Conservation (phyloP, 345 rosid genomes). For the Garcia nutans region DNA sequence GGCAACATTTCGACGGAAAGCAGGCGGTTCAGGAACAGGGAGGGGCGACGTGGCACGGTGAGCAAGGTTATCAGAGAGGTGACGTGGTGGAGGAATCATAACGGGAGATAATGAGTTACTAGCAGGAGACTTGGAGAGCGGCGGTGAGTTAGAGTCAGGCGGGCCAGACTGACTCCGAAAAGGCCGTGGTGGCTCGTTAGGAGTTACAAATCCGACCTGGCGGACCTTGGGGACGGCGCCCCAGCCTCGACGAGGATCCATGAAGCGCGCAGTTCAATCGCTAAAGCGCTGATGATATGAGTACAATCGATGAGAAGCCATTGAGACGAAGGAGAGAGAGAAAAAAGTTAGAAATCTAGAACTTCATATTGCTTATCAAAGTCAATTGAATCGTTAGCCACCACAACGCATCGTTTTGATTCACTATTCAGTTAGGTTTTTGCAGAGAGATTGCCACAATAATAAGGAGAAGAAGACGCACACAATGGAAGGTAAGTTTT, state of each 20-base stretch:
- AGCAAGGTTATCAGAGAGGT: slow-evolving; percentile 52
- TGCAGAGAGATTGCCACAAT: background rate
- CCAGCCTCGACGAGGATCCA: slow-evolving; percentile 51
- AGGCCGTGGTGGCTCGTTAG: slow-evolving; percentile 45
- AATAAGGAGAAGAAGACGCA: background rate
- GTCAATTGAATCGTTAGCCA: background rate
- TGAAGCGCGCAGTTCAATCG: slow-evolving; percentile 18
- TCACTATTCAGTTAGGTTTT: background rate
- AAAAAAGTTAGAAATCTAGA: background rate
- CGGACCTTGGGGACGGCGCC: slow-evolving; percentile 64
- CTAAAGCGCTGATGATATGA: background rate
- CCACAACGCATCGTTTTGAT: background rate
- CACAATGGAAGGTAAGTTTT: too few relatives aligned
- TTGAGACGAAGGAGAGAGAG: background rate
- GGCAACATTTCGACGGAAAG: slow-evolving; percentile 26
- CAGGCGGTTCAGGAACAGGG: slow-evolving; percentile 33
- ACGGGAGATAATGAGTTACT: slow-evolving; percentile 56
- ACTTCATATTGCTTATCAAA: background rate
- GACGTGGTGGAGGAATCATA: slow-evolving; percentile 74
- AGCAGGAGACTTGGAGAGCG: slow-evolving; percentile 51
- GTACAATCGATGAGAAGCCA: background rate
- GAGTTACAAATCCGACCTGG: slow-evolving; percentile 69
- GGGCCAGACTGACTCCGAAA: slow-evolving; percentile 52
- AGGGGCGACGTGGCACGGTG: slow-evolving; percentile 59
- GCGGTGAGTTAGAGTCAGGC: slow-evolving; percentile 39